Evolutionary conservation across 768 basidiomycete genomes (phyloP), one percentile per base, ranked within the genome.

Genomic region (Leccinum pellstonianum): DNA sequence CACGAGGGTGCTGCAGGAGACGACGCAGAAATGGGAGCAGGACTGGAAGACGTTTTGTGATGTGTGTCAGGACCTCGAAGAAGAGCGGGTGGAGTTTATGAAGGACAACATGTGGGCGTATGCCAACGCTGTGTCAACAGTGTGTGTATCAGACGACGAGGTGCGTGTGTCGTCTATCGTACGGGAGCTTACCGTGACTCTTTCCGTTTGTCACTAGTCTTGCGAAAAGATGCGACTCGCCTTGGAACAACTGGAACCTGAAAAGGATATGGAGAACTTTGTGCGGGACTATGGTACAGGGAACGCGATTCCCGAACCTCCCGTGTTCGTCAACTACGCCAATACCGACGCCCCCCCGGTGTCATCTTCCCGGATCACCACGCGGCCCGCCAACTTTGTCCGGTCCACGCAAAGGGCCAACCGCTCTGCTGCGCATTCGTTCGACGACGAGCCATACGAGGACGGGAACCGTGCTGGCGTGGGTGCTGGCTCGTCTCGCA

Each of bases 21-120:
- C 93, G 14, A 80, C 83, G 21, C 80, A 77, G 53, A 89, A 90
- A 68, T 98, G 96, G 97, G 95, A 97, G 70, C 80, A 82, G 62
- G 89, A 92, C 60, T 99, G 97, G 97, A 95, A 92, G 74, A 78
- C 78, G 3, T 98, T 97, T 75, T 95, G 93, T 69, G 97, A 99
- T 73, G 85, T 84, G 48, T 93, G 93, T 62, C 97, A 99, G 75
- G 97, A 99, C 76, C 76, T 97, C 53, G 97, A 99, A 68, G 95
- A 98, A 66, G 88, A 95, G 59, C 84, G 97, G n/a, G 76, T 95
- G 69, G 93, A 95, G 61, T 93, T 96, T 71, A 87, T 90, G 79
- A 98, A 96, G 76, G 93, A 95, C 70, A 92, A 91, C 65, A 81
- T 97, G 75, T 99, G 97, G 96, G 84, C 86, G 7, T 98, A 93